phyloP scores from a whole-genome alignment of 1,284 basidiomycete species.

The Ganoderma sinense region DNA sequence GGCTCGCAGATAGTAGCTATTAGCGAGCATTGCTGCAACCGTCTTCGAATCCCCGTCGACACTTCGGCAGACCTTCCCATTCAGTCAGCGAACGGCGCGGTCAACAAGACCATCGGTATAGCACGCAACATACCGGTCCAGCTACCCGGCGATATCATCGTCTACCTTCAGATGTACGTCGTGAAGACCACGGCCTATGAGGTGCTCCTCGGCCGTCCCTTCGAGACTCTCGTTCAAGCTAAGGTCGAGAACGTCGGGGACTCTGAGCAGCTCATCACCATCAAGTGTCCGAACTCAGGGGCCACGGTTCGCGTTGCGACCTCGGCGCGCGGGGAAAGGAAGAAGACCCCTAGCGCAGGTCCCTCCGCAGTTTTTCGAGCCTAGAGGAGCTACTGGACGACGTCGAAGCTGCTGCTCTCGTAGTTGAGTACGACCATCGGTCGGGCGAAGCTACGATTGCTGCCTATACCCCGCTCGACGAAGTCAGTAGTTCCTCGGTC shows the following conservation, averaged over 20 bases:
- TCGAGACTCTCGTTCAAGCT: slow-evolving; percentile 41
- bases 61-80: neutral
- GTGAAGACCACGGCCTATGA: slow-evolving; percentile 41
- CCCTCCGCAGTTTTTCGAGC: too few species aligned
- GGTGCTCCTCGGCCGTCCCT: slow-evolving; percentile 43
- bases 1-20: neutral
- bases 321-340: slow-evolving; percentile 5
- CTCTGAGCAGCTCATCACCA: slow-evolving; percentile 33
- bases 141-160: too few species aligned
- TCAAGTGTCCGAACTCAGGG: slow-evolving; percentile 38
- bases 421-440: neutral
- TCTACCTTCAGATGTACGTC: slow-evolving; percentile 18
- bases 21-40: neutral
- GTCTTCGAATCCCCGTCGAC: neutral
- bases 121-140: neutral
- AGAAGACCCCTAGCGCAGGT: too few species aligned
- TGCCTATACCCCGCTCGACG: neutral
- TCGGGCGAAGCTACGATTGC: neutral
- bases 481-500: neutral
- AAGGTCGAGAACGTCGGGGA: slow-evolving; percentile 31
- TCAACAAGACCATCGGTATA: neutral
- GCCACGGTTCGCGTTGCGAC: slow-evolving; percentile 33
- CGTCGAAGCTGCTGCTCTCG: neutral
- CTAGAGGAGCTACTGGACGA: neutral
- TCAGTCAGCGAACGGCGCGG: neutral